Conservation (phyloP, 129 eudicot genomes). For the Scalesia atractyloides region DNA sequence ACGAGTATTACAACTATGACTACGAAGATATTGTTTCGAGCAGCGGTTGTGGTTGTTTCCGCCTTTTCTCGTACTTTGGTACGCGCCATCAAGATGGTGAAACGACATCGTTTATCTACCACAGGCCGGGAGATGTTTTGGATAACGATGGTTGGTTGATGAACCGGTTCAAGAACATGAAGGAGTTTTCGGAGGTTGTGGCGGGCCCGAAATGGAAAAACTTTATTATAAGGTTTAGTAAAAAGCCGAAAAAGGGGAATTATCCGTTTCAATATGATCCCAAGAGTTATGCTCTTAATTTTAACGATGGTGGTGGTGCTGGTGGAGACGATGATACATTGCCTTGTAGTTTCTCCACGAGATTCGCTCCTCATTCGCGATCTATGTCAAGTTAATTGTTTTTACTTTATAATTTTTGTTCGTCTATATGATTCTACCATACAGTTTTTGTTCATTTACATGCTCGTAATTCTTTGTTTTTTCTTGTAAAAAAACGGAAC, state of each 20-base stretch:
- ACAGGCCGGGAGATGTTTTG: slow-evolving; percentile 16
- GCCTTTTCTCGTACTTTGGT: slow-evolving; percentile 25
- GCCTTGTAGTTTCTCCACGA: slow-evolving; percentile 53
- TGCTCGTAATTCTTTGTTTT: not conserved
- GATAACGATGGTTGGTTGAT: slow-evolving; percentile 52
- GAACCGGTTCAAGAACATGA: slow-evolving; percentile 43
- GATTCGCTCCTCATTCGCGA: slow-evolving; percentile 51
- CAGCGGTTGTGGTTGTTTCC: slow-evolving; percentile 42
- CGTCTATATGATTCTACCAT: not conserved
- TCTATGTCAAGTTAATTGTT: slow-evolving; percentile 9
- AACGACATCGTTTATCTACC: slow-evolving; percentile 20
- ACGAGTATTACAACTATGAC: slow-evolving; percentile 28
- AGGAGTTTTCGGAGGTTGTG: slow-evolving; percentile 64
- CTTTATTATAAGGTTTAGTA: slow-evolving; percentile 61
- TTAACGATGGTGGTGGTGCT: slow-evolving; percentile 40
- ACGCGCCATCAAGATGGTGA: slow-evolving; percentile 20
- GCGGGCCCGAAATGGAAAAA: slow-evolving; percentile 97
- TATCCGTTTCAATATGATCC: slow-evolving; percentile 61
- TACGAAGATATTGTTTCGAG: not conserved
- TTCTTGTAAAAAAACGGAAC: not conserved
- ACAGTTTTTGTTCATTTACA: not conserved
- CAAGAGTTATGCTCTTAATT: slow-evolving; percentile 65
- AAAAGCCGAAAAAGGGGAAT: slow-evolving; percentile 37
- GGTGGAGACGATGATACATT: slow-evolving; percentile 38
- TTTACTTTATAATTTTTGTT: not conserved